Base-by-base conservation (phyloP, 495 filamentous ascomycete genomes). In the Xylaria castorea region DNA sequence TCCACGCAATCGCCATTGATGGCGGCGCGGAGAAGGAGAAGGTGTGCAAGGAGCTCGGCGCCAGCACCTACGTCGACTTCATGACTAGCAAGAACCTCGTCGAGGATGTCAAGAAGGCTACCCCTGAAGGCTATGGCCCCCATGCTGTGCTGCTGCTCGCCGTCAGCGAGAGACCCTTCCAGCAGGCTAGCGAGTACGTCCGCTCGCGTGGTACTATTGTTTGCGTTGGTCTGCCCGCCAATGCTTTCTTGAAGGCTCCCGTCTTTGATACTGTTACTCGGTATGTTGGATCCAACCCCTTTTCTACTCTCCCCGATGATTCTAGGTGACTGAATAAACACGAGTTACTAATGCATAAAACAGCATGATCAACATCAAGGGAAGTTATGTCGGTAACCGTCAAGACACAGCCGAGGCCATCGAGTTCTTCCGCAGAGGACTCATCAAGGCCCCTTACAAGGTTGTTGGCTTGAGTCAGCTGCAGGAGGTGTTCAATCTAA, bases 381-480 rank as follows among this genome's bases (percentile, higher is more conserved):
- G 95, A 55, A 92, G 89, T 74, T 97, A 97, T 78, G 95, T 97
- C 72, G 95, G 95, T 53, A 97, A 95, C 81, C 89, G 93, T 57
- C 89, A 92, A 79, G 95, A 98, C 77, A 92, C 88, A 0, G 85
- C 89, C 18, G 95, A 98, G 81, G 94, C 94, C 9, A 82, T 97
- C 57, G 95, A 97, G 75, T 97, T 97, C 87, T 97, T 90, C 84
- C 80, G 87, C 38, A 86, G 93, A 20, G 95, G 95, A 3, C 79
- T 96, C 73, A 93, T 98, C 87, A 91, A 93, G 71, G 91, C 91
- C 1, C 95, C 95, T 0, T 95, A 89, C 87, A 96, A 97, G 90
- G 88, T 87, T 42, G 89, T 90, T 63, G 93, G 93, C 1, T 82
- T 98, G 73, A 88, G 88, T 75, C 87, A 97, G 78, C 84, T 98